A percentile compares a stretch with the other conserved stretches of the same genome.
Conservation (phyloP, 2,329 filamentous ascomycete species). For the Biscogniauxia mediterranea region DNA sequence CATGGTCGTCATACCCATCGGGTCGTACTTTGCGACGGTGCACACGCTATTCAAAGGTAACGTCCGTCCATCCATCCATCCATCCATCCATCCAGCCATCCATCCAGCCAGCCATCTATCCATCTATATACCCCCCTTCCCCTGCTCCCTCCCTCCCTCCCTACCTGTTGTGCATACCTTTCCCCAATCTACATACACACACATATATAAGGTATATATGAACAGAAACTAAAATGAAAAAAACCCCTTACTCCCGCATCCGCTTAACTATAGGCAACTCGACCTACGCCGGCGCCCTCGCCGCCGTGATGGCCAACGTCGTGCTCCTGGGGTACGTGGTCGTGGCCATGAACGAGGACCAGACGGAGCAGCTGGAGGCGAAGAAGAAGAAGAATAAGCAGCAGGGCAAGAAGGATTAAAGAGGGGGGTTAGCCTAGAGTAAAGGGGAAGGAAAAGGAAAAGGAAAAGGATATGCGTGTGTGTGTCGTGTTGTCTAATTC, state of each 20-base stretch:
- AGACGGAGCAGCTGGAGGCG: constrained; percentile 47
- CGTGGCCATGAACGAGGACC: constrained; percentile 87
- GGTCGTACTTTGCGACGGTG: constrained; percentile 82
- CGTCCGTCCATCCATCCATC: constrained; percentile 17
- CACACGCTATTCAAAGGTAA: constrained; percentile 75
- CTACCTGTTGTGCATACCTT: too few relatives aligned
- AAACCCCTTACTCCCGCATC: background rate
- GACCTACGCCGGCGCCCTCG: constrained; percentile 80
- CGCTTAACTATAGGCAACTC: constrained; percentile 75
- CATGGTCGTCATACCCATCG: constrained; percentile 85
- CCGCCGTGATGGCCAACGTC: constrained; percentile 87
- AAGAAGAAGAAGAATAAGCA: constrained; percentile 40
- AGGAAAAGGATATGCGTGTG: too few relatives aligned
- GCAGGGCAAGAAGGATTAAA: constrained; percentile 44
- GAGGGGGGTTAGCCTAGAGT: too few relatives aligned
- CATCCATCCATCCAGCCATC: background rate
- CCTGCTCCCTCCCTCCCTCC: too few relatives aligned
- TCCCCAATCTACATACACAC: too few relatives aligned
- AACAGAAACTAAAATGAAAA: background rate
- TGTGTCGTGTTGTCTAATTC: too few relatives aligned
- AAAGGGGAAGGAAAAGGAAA: too few relatives aligned
- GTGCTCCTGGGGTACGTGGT: constrained; percentile 88
- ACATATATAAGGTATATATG: too few relatives aligned
- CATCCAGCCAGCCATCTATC: background rate
- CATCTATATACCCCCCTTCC: too few relatives aligned